A percentile compares a stretch with the other conserved stretches of the same genome.
phyloP scores from a whole-genome alignment of 2,329 filamentous ascomycete species.

The Mollisia scopiformis region DNA sequence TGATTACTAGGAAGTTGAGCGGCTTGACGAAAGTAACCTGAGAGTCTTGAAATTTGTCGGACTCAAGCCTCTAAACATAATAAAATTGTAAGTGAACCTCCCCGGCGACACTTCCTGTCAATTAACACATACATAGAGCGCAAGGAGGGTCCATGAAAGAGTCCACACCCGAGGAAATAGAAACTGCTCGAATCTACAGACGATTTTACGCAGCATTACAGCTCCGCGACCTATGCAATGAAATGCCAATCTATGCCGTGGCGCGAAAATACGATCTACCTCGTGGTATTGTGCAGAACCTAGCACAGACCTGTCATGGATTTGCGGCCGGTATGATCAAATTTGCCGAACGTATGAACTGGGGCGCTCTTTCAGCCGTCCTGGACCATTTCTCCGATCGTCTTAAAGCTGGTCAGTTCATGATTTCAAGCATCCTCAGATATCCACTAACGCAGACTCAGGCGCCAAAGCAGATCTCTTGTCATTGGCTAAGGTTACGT shows the following conservation, averaged over 20 bases:
- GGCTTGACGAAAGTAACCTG: constrained; percentile 70
- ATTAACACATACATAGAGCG: constrained; percentile 50
- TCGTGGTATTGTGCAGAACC: constrained; percentile 70
- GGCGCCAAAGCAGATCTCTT: constrained; percentile 73
- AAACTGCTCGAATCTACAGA: constrained; percentile 65
- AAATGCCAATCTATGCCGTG: constrained; percentile 70
- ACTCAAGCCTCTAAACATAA: constrained; percentile 67
- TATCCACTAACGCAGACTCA: background rate
- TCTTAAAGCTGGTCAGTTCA: constrained; percentile 55
- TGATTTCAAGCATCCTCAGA: background rate
- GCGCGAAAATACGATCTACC: constrained; percentile 72
- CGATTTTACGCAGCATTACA: constrained; percentile 78
- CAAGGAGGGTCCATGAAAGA: constrained; percentile 69
- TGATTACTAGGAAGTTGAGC: too few species aligned
- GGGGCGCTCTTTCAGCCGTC: constrained; percentile 71
- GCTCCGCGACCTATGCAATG: constrained; percentile 78
- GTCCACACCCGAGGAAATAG: constrained; percentile 60
- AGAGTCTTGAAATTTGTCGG: constrained; percentile 70
- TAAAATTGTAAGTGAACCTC: constrained; percentile 59
- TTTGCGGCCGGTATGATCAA: constrained; percentile 81
- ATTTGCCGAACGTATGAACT: constrained; percentile 77
- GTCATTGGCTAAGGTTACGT: constrained; percentile 71
- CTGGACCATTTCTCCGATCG: constrained; percentile 78
- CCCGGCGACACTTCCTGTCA: background rate
- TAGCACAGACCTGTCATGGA: constrained; percentile 75